Conservation (phyloP, 805 yeast genomes). For the Schwanniomyces sp. region DNA sequence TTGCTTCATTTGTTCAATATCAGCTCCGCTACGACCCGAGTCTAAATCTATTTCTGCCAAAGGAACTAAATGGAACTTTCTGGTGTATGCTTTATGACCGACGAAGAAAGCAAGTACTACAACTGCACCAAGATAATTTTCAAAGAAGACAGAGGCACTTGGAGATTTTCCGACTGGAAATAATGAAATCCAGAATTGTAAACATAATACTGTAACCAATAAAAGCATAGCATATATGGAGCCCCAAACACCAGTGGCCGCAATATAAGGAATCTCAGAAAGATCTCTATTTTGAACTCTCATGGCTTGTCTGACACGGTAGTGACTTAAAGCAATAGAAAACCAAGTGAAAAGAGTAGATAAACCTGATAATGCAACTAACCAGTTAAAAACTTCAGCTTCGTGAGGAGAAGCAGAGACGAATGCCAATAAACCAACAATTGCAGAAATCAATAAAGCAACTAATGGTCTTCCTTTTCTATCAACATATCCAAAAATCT, state of each 20-base stretch:
- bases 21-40: conserved; percentile 59
- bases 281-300: conserved; percentile 36
- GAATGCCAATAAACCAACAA: conserved; percentile 38
- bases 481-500: conserved; percentile 34
- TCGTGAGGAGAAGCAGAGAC: conserved; percentile 41
- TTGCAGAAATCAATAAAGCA: conserved; percentile 32
- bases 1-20: conserved; percentile 49
- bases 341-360: conserved; percentile 38
- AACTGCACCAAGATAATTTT: conserved; percentile 52
- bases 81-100: conserved; percentile 49
- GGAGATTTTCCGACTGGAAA: conserved; percentile 29
- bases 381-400: conserved; percentile 35
- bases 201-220: conserved; percentile 24
- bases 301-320: conserved; percentile 33
- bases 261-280: conserved; percentile 52
- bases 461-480: conserved; percentile 40
- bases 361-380: conserved; percentile 33
- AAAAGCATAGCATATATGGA: conserved; percentile 24
- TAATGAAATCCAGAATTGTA: conserved; percentile 37
- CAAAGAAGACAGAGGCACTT: conserved; percentile 48
- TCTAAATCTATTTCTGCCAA: conserved; percentile 58
- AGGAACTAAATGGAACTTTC: conserved; percentile 38
- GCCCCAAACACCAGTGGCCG: conserved; percentile 47
- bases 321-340: conserved; percentile 30
- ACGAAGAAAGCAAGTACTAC: conserved; percentile 48